Base-by-base conservation (phyloP, 352 stramenopile genomes). In the Phytophthora quininea region DNA sequence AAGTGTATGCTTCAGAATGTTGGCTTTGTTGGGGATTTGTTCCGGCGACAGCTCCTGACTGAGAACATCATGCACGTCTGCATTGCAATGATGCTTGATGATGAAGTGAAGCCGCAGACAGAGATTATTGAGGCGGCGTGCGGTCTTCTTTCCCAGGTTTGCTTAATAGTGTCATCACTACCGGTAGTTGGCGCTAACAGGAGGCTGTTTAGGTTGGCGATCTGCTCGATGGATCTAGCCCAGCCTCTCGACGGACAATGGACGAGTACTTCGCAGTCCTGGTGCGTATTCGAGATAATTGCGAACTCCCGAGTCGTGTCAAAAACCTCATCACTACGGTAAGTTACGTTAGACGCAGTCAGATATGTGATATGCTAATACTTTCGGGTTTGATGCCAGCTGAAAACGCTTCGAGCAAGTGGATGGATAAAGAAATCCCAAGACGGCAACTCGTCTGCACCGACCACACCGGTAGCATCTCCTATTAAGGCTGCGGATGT, bases 51-150 rank as follows among this genome's bases (percentile, higher is more conserved):
- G 61, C 50, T 94, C 43, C 74, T 94, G 33, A 92, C 84, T 6
- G 86, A 94, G 53, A 94, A 94, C 50, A 82, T 92, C 52, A 93
- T 94, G 82, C 86, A 94, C 61, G 86, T 94, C 35, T 92, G 82
- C 49, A 76, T 94, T 37, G 84, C 84, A 15, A 92, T 94, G 84
- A 93, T 93, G 84, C 80, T 94, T 19, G 86, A 94, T 24, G 71
- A 91, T 38, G 84, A 94, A 55, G 60, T 80, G 11, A 80, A 88
- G 12, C 84, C 81, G 24, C 75, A 91, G 58, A 56, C 71, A 1
- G 76, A 90, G 33, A 80, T 93, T n/a, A 81, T 94, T 10, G 72
- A 86, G 29, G 84, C 86, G 2, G 86, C 86, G 0, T 94, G 86
- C 58, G 64, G 75, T 31, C 71, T 94, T 29, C 59, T 94, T 32